phyloP scores from a whole-genome alignment of 78 protist genomes.

The Dictyostelium firmibasis region DNA sequence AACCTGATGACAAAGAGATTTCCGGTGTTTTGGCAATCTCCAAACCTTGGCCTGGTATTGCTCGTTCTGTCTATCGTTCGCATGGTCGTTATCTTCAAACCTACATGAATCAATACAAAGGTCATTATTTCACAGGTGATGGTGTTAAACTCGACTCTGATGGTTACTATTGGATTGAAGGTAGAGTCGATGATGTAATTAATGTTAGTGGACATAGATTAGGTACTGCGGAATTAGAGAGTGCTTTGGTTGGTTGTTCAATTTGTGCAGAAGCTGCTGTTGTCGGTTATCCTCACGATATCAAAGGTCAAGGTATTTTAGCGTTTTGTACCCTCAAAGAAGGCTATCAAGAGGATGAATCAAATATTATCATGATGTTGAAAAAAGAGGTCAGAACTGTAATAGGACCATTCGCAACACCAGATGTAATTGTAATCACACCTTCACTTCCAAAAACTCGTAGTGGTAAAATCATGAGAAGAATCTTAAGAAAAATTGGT shows the following conservation, averaged over 20 bases:
- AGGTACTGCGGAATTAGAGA: constrained; percentile 97
- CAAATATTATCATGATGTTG: constrained; percentile 66
- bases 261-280: constrained; percentile 93
- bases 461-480: constrained; percentile 95
- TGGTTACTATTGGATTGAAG: constrained; percentile 94
- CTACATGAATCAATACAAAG: constrained; percentile 87
- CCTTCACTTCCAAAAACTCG: constrained; percentile 94
- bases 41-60: constrained; percentile 94
- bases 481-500: constrained; percentile 94
- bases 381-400: constrained; percentile 78
- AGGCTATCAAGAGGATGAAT: constrained; percentile 53
- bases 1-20: constrained; percentile 5
- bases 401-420: constrained; percentile 85
- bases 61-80: constrained; percentile 89
- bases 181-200: constrained; percentile 95
- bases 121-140: constrained; percentile 96
- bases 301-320: constrained; percentile 93
- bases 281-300: constrained; percentile 92
- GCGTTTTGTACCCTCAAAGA: constrained; percentile 83
- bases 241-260: constrained; percentile 81
- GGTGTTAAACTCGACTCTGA: constrained; percentile 89
- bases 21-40: constrained; percentile 81
- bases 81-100: constrained; percentile 85
- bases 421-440: constrained; percentile 83
- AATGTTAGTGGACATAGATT: constrained; percentile 97